These are phyloP conservation scores for Beauveria rudraprayagi DNA, from an alignment of 2,329 filamentous ascomycete genomes.

Conservation along the genomic window DNA sequence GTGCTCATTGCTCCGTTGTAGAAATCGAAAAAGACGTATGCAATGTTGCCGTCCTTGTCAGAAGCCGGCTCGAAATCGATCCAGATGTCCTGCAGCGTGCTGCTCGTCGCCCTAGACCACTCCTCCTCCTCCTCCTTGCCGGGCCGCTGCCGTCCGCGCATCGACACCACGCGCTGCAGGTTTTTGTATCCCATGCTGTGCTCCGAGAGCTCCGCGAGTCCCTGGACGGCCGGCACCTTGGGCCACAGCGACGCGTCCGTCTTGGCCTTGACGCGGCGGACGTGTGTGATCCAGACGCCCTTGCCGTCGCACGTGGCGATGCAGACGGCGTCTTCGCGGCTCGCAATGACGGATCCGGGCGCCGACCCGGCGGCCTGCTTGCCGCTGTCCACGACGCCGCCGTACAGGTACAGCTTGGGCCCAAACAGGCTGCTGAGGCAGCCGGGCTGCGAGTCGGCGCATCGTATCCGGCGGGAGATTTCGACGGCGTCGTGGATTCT, in stretches of 20 bases:
- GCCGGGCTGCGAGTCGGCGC: conserved; percentile 33
- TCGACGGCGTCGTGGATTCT: conserved; percentile 25
- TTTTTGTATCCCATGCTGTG: conserved; percentile 19
- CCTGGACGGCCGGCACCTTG: conserved; percentile 29
- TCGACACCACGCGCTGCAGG: conserved; percentile 14
- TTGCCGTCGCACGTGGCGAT: conserved; percentile 30
- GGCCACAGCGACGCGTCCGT: conserved; percentile 31
- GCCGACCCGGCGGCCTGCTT: conserved; percentile 4
- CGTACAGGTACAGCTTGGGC: conserved; percentile 30
- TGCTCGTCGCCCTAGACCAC: conserved; percentile 21
- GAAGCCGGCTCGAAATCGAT: conserved; percentile 24
- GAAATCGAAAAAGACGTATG: conserved; percentile 34
- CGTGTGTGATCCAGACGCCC: conserved; percentile 34
- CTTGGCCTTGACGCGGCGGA: conserved; percentile 30
- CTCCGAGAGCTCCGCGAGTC: conserved; percentile 23
- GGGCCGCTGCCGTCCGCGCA: conserved; percentile 11
- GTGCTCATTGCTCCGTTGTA: conserved; percentile 38
- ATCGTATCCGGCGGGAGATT: conserved; percentile 34
- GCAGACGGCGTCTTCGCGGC: conserved; percentile 28
- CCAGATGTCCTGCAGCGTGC: conserved; percentile 32
- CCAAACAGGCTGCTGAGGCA: conserved; percentile 30
- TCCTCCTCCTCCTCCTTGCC: conserved; percentile 13
- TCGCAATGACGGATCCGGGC: conserved; percentile 25
- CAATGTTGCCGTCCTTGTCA: conserved; percentile 19
- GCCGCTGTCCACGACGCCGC: conserved; percentile 29